Conservation (phyloP, 148 eudicot genomes). For the Vaccinium vitisidaea region DNA sequence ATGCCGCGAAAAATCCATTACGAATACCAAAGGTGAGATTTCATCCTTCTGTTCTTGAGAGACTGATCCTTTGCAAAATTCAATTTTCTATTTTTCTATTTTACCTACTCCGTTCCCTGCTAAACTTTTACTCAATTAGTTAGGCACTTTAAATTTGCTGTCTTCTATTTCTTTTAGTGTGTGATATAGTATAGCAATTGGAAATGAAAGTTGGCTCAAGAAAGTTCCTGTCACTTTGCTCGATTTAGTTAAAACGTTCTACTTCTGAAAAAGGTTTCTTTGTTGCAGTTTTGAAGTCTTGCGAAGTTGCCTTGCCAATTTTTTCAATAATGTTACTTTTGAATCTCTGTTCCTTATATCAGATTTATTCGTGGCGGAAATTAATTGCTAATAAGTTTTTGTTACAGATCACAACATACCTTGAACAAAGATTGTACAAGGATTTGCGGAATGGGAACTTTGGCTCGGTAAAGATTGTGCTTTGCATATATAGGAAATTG, state of each 20-base stretch:
- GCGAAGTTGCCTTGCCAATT: not conserved
- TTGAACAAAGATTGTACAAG: slow-evolving; percentile 85
- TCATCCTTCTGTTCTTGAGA: slow-evolving; percentile 2
- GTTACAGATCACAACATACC: slow-evolving; percentile 67
- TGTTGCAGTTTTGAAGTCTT: not conserved
- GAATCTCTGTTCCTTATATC: not conserved
- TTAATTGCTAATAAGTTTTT: not conserved
- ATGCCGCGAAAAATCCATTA: slow-evolving; percentile 74
- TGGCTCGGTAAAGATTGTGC: slow-evolving; percentile 72
- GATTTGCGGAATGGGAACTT: slow-evolving; percentile 70
- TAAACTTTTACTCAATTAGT: not conserved
- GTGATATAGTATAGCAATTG: not conserved
- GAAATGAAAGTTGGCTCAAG: not conserved
- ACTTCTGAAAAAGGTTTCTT: not conserved
- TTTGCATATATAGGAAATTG: slow-evolving; percentile 70
- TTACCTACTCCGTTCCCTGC: not conserved
- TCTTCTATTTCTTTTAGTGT: not conserved
- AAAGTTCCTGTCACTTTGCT: not conserved
- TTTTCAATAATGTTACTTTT: not conserved
- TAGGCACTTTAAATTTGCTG: not conserved
- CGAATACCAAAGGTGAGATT: slow-evolving; percentile 73
- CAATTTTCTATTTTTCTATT: not conserved
- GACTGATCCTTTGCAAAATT: not conserved
- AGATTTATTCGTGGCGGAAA: not conserved
- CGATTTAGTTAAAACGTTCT: not conserved